These are phyloP conservation scores for Yarrowia phangngaensis DNA, from an alignment of 805 yeast genomes.

Conservation along the genomic window DNA sequence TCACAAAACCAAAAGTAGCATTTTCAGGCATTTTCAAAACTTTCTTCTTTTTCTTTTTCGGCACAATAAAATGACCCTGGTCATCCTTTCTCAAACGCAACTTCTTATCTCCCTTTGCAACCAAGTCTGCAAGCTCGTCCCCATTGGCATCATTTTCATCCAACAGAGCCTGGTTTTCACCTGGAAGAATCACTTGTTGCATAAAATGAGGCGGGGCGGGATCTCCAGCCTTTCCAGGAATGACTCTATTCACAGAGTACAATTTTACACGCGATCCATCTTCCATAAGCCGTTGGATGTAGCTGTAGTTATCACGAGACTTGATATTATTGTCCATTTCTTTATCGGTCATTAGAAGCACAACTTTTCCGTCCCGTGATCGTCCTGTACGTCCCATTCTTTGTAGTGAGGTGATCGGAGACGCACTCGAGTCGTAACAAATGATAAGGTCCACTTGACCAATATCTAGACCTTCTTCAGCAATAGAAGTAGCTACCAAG, in stretches of 20 bases:
- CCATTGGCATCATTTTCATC: constrained; percentile 16
- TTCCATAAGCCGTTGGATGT: constrained; percentile 58
- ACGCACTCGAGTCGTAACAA: constrained; percentile 87
- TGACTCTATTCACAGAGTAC: constrained; percentile 57
- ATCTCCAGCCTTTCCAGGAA: constrained; percentile 50
- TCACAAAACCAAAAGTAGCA: constrained; percentile 6
- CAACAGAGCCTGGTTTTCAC: constrained; percentile 52
- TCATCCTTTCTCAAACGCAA: constrained; percentile 7
- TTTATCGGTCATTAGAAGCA: constrained; percentile 67
- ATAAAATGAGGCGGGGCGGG: constrained; percentile 54
- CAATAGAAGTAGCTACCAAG: constrained; percentile 92
- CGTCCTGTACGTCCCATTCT: constrained; percentile 99
- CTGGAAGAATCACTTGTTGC: constrained; percentile 60
- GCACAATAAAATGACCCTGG: constrained; percentile 2
- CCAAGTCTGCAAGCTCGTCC: constrained; percentile 14
- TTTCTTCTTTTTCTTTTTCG: constrained; percentile 7
- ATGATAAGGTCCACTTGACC: constrained; percentile 95
- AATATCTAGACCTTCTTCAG: constrained; percentile 97
- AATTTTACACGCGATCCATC: constrained; percentile 41
- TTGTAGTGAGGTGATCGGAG: constrained; percentile 90
- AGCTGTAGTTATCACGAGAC: constrained; percentile 78
- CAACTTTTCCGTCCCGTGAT: constrained; percentile 79
- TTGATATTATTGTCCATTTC: constrained; percentile 77
- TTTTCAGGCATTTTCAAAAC: constrained; percentile 12
- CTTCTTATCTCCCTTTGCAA: constrained; percentile 6